Percentiles rank a stretch among this genome's conserved stretches.
phyloP scores from a whole-genome alignment of 140 eudicot species.

The Stevia rebaudiana region DNA sequence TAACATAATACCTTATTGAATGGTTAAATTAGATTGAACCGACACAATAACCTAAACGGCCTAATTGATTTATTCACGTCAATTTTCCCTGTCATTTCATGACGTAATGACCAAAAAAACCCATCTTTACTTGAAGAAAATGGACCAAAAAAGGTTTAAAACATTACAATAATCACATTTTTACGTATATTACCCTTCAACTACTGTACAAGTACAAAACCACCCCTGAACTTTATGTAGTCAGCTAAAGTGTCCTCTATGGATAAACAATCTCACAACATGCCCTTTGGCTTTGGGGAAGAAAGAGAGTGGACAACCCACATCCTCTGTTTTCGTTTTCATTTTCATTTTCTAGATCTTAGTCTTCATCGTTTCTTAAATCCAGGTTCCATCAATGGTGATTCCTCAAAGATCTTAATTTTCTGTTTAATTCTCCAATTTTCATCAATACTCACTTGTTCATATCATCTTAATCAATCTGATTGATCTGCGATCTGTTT shows the following conservation, averaged over 20 bases:
- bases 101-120: too few relatives aligned
- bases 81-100: too few relatives aligned
- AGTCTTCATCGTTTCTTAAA: slow-evolving; percentile 31
- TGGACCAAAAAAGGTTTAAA: too few relatives aligned
- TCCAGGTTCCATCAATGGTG: slow-evolving; percentile 52
- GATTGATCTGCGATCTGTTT: slow-evolving; percentile 33
- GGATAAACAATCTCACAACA: slow-evolving; percentile 11
- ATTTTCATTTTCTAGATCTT: slow-evolving; percentile 49
- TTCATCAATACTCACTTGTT: neutral
- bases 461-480: slow-evolving; percentile 16
- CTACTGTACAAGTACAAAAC: neutral
- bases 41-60: too few relatives aligned
- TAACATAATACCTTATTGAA: too few relatives aligned
- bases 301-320: slow-evolving; percentile 48
- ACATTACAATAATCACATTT: too few relatives aligned
- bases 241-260: neutral
- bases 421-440: slow-evolving; percentile 11
- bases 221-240: slow-evolving; percentile 20
- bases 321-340: slow-evolving; percentile 49
- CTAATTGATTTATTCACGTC: too few relatives aligned
- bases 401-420: slow-evolving; percentile 11
- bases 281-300: slow-evolving; percentile 27
- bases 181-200: slow-evolving; percentile 9
- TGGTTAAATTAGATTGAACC: too few relatives aligned
- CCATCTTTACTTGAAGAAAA: too few relatives aligned